These are phyloP conservation scores for Fusarium miscanthi DNA, from an alignment of 2,329 filamentous ascomycete genomes.

Conservation along the genomic window DNA sequence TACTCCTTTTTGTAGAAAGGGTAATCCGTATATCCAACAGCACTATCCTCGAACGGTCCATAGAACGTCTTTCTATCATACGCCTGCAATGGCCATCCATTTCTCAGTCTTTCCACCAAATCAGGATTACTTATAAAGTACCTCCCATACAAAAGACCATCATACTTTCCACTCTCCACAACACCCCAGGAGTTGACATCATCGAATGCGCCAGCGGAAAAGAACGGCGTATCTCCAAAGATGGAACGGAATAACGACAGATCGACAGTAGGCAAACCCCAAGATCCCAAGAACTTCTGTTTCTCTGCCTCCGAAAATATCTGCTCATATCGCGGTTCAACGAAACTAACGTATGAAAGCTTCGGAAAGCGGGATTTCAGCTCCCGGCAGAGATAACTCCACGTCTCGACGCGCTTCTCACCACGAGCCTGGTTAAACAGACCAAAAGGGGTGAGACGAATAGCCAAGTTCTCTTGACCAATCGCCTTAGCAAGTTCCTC, in stretches of 20 bases:
- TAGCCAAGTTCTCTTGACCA: conserved; percentile 58
- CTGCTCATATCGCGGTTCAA: conserved; percentile 67
- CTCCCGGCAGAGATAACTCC: conserved; percentile 60
- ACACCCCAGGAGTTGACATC: conserved; percentile 62
- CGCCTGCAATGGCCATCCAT: conserved; percentile 51
- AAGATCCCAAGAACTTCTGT: conserved; percentile 59
- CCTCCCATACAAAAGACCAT: conserved; percentile 59
- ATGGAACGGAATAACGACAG: conserved; percentile 62
- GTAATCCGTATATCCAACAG: conserved; percentile 53
- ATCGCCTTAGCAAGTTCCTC: conserved; percentile 55
- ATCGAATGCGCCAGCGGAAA: conserved; percentile 66
- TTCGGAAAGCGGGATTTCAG: conserved; percentile 57
- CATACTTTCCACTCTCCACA: conserved; percentile 55
- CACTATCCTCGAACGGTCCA: conserved; percentile 51
- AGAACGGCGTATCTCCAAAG: conserved; percentile 63
- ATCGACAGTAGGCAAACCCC: conserved; percentile 58
- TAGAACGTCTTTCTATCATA: conserved; percentile 61
- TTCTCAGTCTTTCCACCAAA: conserved; percentile 56
- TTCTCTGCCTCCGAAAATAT: conserved; percentile 61
- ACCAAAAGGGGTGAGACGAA: conserved; percentile 61
- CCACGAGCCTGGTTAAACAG: conserved; percentile 63
- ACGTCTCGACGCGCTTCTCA: conserved; percentile 64
- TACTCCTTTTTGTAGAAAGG: conserved; percentile 26
- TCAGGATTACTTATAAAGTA: conserved; percentile 63
- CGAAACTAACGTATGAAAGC: conserved; percentile 66